Conservation (phyloP, 1,139 yeast genomes). For the Chernovozyma aurita region DNA sequence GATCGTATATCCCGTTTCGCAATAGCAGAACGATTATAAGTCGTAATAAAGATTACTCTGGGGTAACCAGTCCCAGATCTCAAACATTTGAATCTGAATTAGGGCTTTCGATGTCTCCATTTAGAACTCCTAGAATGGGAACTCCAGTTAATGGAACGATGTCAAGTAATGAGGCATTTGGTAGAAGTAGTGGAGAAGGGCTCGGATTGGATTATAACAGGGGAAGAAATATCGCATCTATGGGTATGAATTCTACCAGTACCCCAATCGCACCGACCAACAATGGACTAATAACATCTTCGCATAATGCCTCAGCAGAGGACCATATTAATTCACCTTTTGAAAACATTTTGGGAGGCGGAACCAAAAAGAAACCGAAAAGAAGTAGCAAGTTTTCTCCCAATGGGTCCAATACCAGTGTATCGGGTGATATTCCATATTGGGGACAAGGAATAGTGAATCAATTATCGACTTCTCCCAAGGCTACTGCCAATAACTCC, state of each 20-base stretch:
- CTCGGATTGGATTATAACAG: not conserved
- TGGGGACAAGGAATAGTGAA: constrained; percentile 3
- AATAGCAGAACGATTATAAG: constrained; percentile 20
- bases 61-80: constrained; percentile 2
- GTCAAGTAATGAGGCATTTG: too few species aligned
- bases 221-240: not conserved
- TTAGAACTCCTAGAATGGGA: constrained; percentile 5
- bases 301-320: not conserved
- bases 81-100: constrained; percentile 1
- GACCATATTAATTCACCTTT: constrained; percentile 11
- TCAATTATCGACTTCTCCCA: not conserved
- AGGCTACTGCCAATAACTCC: not conserved
- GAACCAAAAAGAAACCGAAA: constrained; percentile 22
- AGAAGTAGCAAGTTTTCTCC: constrained; percentile 15
- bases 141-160: constrained; percentile 4
- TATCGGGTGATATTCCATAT: constrained; percentile 10
- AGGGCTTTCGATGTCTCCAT: constrained; percentile 4
- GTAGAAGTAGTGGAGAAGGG: too few species aligned
- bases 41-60: not conserved
- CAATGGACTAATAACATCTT: not conserved
- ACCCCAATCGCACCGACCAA: not conserved
- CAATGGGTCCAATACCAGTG: constrained; percentile 10
- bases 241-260: not conserved
- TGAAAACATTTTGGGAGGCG: constrained; percentile 24
- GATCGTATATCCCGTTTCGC: constrained; percentile 45